Evolutionary conservation across 768 basidiomycete species (phyloP).

Genomic region (Leccinellum albellum): DNA sequence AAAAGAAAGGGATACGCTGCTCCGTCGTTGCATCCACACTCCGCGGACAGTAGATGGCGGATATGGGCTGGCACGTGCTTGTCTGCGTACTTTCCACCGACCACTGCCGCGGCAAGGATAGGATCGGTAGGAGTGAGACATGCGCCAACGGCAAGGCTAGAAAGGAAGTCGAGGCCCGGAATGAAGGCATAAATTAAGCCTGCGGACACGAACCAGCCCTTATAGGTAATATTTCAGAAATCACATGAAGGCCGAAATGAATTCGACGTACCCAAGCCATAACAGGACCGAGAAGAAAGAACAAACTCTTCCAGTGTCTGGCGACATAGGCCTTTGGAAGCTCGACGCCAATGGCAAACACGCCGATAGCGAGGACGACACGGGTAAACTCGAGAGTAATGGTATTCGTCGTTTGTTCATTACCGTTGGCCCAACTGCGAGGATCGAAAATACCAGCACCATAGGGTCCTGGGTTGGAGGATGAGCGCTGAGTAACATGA

Average conservation of each 20-base stretch:
- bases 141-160: slow-evolving; percentile 85
- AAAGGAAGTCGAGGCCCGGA: slow-evolving; percentile 85
- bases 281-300: slow-evolving; percentile 77
- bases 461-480: slow-evolving; percentile 60
- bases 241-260: background rate
- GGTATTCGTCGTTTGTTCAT: slow-evolving; percentile 51
- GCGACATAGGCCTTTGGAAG: slow-evolving; percentile 93
- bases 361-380: slow-evolving; percentile 91
- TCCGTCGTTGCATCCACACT: slow-evolving; percentile 94
- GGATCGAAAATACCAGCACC: slow-evolving; percentile 81
- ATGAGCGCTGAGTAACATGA: background rate
- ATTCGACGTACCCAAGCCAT: slow-evolving; percentile 72
- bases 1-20: slow-evolving; percentile 95
- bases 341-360: slow-evolving; percentile 98
- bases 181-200: slow-evolving; percentile 89
- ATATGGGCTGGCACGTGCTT: slow-evolving; percentile 92
- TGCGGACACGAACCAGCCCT: slow-evolving; percentile 95
- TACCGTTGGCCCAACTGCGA: slow-evolving; percentile 59
- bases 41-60: slow-evolving; percentile 60
- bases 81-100: slow-evolving; percentile 95
- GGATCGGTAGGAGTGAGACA: slow-evolving; percentile 83
- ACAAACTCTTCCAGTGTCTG: slow-evolving; percentile 87
- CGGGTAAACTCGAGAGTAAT: slow-evolving; percentile 90
- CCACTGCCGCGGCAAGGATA: slow-evolving; percentile 45
- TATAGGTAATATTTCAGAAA: slow-evolving; percentile 8